Conservation (phyloP, 2,329 filamentous ascomycete species). For the Hypoxylon sp. region DNA sequence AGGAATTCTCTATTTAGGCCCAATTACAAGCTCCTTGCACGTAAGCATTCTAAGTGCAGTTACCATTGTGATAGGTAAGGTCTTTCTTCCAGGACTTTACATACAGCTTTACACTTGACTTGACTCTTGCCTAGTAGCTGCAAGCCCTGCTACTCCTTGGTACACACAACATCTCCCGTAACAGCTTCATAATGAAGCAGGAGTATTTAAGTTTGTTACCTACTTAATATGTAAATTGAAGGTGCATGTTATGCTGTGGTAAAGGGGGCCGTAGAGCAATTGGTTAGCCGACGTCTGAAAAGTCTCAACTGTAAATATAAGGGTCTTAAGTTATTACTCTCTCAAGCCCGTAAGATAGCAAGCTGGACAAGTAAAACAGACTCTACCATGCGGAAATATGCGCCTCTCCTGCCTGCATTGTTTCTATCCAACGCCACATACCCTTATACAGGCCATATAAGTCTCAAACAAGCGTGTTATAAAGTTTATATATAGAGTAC, state of each 20-base stretch:
- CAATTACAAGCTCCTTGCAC: too few species aligned
- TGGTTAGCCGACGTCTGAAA: not conserved
- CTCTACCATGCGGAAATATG: not conserved
- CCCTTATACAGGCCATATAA: not conserved
- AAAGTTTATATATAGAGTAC: not conserved
- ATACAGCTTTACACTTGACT: not conserved
- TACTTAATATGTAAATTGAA: not conserved
- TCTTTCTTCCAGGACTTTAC: not conserved
- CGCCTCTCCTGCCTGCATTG: not conserved
- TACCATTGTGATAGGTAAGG: not conserved
- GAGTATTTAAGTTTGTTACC: not conserved
- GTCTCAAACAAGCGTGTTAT: not conserved
- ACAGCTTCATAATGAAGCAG: not conserved
- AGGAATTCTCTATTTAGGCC: too few species aligned
- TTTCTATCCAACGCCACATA: not conserved
- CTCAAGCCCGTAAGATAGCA: not conserved
- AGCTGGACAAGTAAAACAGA: not conserved
- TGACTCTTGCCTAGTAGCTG: not conserved
- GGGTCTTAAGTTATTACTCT: not conserved
- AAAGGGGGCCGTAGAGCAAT: not conserved
- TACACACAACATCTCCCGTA: not conserved
- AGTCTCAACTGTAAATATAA: not conserved
- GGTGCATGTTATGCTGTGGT: not conserved
- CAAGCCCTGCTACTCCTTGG: not conserved
- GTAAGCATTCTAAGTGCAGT: not conserved